Base-by-base conservation (phyloP, 176 grass and related monocot species). In the Alopecurus myosuroides region DNA sequence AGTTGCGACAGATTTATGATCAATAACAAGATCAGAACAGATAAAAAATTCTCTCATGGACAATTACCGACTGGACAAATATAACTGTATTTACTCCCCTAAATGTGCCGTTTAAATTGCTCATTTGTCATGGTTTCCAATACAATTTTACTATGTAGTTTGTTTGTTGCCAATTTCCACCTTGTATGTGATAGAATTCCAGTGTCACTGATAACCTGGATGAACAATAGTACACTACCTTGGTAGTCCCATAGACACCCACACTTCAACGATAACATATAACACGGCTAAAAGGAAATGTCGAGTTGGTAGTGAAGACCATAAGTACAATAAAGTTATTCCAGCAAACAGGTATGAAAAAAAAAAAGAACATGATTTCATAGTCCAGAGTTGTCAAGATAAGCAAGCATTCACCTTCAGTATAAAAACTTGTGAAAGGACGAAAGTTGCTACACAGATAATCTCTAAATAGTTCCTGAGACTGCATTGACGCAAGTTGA, bases 401-500 rank as follows among this genome's bases (percentile, higher is more conserved):
- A 23, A 58, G 55, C 30, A 29, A 69, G 37, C 35, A 69, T 35
- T 55, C 57, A 77, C 75, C 51, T 58, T 35, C 11, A 40, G n/a
- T n/a, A 10, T 20, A 77, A 51, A 77, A 77, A 77, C 50, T 39
- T 77, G 75, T 57, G 75, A 33, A 77, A 56, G 50, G 34, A 25
- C 23, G 35, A 77, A 26, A 23, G n/a, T 13, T 0, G 14, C 9
- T 19, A 18, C 4, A 60, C 4, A 2, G 5, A 60, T 60, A 1
- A 2, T 39, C 26, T 45, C 44, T 55, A 39, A 35, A 56, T 7
- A 74, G 72, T 49, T 75, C 3, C 72, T 18, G 50, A 25, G 42
- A 49, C 45, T 51, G 42, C 72, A 75, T 33, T 34, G 45, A 51
- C 14, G 31, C 71, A 51, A 51, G 17, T 19, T 2, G 28, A 19